Conservation (phyloP, 352 stramenopile genomes). For the Phytophthora kernoviae region DNA sequence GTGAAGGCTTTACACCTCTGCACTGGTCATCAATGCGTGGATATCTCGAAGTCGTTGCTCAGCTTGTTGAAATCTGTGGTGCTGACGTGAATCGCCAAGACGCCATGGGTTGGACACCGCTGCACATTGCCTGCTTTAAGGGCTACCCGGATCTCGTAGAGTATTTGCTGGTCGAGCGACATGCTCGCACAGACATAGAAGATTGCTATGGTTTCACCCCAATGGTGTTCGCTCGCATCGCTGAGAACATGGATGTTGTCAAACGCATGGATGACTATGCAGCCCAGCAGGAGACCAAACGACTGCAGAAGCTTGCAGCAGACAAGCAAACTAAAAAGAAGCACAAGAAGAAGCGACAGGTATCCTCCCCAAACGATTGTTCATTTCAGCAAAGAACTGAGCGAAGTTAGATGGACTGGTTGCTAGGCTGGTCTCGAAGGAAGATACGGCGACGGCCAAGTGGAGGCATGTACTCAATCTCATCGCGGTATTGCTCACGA, state of each 20-base stretch:
- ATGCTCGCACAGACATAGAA: conserved; percentile 49
- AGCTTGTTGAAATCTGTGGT: conserved; percentile 58
- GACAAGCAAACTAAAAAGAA: conserved; percentile 39
- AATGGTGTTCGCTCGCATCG: conserved; percentile 71
- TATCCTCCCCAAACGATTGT: conserved; percentile 54
- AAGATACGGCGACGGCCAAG: conserved; percentile 38
- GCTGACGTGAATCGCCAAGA: conserved; percentile 71
- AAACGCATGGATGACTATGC: conserved; percentile 62
- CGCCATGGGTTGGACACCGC: conserved; percentile 62
- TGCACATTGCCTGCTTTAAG: conserved; percentile 81
- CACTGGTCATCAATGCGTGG: conserved; percentile 69
- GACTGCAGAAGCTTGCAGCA: conserved; percentile 13
- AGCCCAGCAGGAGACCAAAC: conserved; percentile 37
- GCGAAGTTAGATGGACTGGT: conserved; percentile 8
- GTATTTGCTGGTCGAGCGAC: conserved; percentile 63
- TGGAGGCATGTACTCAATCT: conserved; percentile 48
- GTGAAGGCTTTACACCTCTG: conserved; percentile 67
- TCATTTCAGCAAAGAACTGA: conserved; percentile 51
- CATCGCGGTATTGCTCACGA: conserved; percentile 47
- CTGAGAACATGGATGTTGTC: conserved; percentile 67
- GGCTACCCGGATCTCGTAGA: conserved; percentile 71
- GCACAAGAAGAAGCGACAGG: conserved; percentile 20
- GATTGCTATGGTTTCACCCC: conserved; percentile 75
- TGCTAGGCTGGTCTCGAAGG: conserved; percentile 21
- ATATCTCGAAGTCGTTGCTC: conserved; percentile 76